These are phyloP conservation scores for Eutreptiella sp. DNA, from an alignment of 208 protist species.

Conservation along the genomic window DNA sequence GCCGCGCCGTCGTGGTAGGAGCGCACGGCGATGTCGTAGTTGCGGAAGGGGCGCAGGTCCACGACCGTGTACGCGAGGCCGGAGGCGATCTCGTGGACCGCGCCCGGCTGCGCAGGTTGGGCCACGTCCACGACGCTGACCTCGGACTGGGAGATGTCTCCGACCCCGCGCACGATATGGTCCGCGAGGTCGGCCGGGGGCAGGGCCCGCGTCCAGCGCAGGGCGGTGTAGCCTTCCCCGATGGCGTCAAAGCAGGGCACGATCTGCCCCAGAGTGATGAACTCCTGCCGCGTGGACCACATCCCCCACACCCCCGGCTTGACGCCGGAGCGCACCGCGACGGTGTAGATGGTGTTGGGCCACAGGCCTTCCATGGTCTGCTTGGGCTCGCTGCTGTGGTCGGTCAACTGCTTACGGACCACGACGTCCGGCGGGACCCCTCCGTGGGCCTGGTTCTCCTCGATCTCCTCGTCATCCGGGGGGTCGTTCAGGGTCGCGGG, in stretches of 20 bases:
- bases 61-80: conserved; percentile 56
- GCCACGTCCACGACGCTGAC: conserved; percentile 69
- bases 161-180: conserved; percentile 44
- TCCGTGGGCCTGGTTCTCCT: no score
- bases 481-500: no score
- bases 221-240: conserved; percentile 66
- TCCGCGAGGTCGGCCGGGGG: conserved; percentile 53
- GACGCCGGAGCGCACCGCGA: conserved; percentile 73
- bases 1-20: conserved; percentile 80
- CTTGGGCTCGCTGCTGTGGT: no score
- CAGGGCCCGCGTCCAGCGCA: conserved; percentile 64
- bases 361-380: no score
- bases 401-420: no score
- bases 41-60: conserved; percentile 60
- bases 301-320: conserved; percentile 74
- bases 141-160: conserved; percentile 65
- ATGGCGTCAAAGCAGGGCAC: conserved; percentile 64
- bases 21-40: conserved; percentile 72
- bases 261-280: conserved; percentile 70
- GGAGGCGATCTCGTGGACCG: conserved; percentile 59
- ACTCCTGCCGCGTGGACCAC: conserved; percentile 66
- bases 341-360: conserved; percentile 72
- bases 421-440: no score
- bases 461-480: no score
- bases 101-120: conserved; percentile 44